Base-by-base conservation (phyloP, 1,284 basidiomycete genomes). In the Puccinia sorghi region DNA sequence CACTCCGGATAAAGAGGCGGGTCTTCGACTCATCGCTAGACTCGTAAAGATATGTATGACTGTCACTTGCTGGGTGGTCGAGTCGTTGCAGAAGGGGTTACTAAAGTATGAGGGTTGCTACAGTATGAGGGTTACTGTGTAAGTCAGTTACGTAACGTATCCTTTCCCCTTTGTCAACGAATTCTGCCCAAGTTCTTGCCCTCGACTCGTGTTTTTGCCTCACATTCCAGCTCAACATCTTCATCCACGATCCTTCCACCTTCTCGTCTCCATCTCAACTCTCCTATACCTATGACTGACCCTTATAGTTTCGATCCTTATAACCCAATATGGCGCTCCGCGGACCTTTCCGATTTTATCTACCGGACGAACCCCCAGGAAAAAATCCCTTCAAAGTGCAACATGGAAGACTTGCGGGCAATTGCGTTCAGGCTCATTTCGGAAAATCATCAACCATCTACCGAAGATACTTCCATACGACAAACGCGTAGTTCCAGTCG, bases 1-100 rank as follows among this genome's bases (percentile, higher is more conserved):
- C n/a, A n/a, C 50, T 37, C 69, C 54, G 20, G 69, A 71, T 27
- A 43, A 1, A 9, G 69, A 71, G 15, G 69, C 54, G 5, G 41
- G 27, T 20, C 66, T n/a, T 69, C n/a, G n/a, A n/a, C 39, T 71
- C 13, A 41, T 27, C 20, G 6, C 20, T 4, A 64, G 20, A 12
- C 22, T 67, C 22, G 6, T 43, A 13, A 13, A 43, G 43, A 43
- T 43, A 43, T 7, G 43, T 43, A 43, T 7, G 43, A 43, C 13
- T 43, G 43, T 43, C 13, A 43, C 6, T 43, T 43, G 43, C 43
- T 43, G 13, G 13, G n/a, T n/a, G n/a, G n/a, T n/a, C n/a, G n/a
- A n/a, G n/a, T n/a, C n/a, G n/a, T n/a, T n/a, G n/a, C n/a, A n/a
- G n/a, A n/a, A n/a, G n/a, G n/a, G n/a, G n/a, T n/a, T n/a, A n/a